Base-by-base conservation (phyloP, 805 yeast species). In the Yarrowia sp. region DNA sequence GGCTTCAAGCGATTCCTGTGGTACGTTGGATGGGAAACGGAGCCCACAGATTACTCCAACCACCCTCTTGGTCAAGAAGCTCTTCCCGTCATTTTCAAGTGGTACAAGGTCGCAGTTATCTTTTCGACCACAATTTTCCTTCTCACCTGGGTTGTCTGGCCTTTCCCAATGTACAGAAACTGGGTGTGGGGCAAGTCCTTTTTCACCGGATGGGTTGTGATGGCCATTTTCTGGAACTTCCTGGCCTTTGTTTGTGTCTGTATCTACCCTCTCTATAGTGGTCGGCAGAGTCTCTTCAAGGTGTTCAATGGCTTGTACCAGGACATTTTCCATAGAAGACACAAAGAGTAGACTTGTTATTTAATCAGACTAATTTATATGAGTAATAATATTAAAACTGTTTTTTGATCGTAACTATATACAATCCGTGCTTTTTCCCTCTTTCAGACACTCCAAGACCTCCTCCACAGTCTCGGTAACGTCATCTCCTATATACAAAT, bases 121-220 rank as follows among this genome's bases (percentile, higher is more conserved):
- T 59, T 46, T 21, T 44, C 60, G 6, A 24, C 63, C 6, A 25
- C 63, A 16, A 49, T 65, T 66, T 83, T 87, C 12, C 66, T 87
- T 9, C 77, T 85, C 58, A 75, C 88, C 47, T 74, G 88, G 35
- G 79, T 88, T 22, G 69, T 88, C 29, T 88, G 91, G 90, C 94
- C 94, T 69, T 85, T 87, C 87, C 93, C 94, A 67, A 83, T 88
- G 89, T 88, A 84, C 71, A 71, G 85, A 10, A 77, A 80, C 4
- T 88, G 88, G 69, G 76, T 88, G 42, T 88, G 88, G 73, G 80
- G 87, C 49, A 84, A 81, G 71, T 72, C 71, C 51, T 87, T 87
- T 73, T 88, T 88, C 72, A 85, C 90, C 12, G 94, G 94, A 46
- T 88, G 94, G 94, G 81, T 88, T 61, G 80, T 77, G 41, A 91